These are phyloP conservation scores for Zygnema cylindricum DNA, from an alignment of 139 green algal genomes.

Conservation along the genomic window DNA sequence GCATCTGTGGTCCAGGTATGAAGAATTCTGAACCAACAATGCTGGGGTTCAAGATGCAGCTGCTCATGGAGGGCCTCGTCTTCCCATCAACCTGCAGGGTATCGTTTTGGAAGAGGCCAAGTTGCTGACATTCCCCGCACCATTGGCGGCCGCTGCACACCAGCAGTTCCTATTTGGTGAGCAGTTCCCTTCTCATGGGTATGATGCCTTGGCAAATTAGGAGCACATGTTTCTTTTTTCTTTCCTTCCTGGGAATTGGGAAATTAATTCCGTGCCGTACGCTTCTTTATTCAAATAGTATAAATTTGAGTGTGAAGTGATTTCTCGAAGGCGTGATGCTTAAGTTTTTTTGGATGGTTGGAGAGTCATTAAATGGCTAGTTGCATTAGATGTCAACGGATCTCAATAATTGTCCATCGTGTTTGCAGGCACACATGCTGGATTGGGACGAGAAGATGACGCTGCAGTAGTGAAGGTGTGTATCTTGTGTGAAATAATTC, in stretches of 20 bases:
- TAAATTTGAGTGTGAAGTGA: background rate
- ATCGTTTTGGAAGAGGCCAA: conserved; percentile 63
- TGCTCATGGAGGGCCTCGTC: background rate
- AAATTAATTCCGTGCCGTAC: background rate
- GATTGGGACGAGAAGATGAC: conserved; percentile 35
- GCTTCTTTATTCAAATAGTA: background rate
- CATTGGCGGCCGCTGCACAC: conserved; percentile 59
- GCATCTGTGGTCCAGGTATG: background rate
- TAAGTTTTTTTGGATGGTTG: too few species aligned
- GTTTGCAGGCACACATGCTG: conserved; percentile 11
- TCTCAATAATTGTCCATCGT: background rate
- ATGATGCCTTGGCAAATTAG: too few species aligned
- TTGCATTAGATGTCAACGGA: too few species aligned
- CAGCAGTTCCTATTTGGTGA: conserved; percentile 63
- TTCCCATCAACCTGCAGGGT: conserved; percentile 32
- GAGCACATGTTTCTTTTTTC: background rate
- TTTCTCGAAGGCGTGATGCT: too few species aligned
- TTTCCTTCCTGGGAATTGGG: background rate
- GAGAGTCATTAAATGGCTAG: too few species aligned
- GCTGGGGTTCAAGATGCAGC: background rate
- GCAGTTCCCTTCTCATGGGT: background rate
- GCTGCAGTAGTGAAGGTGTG: conserved; percentile 41
- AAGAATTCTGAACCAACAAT: background rate
- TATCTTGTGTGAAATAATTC: too few species aligned
- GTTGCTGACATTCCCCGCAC: conserved; percentile 49